Conservation (phyloP, 148 eudicot species). For the Limonium bicolor region DNA sequence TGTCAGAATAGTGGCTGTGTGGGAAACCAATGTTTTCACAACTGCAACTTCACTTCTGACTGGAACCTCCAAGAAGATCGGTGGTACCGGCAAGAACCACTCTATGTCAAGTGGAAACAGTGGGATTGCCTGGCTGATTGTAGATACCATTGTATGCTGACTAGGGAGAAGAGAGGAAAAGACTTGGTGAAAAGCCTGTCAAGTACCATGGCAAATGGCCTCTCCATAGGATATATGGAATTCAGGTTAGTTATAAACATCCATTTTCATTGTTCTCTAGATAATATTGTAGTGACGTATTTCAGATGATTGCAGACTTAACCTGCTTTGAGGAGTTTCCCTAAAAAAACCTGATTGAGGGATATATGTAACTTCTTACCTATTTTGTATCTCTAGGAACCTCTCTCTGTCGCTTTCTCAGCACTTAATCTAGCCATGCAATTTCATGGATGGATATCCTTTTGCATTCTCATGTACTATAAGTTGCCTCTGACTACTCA, state of each 20-base stretch:
- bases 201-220: conserved; percentile 72
- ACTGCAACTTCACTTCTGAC: conserved; percentile 41
- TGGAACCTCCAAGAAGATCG: conserved; percentile 41
- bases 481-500: conserved; percentile 52
- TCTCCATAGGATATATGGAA: conserved; percentile 33
- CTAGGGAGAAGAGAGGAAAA: conserved; percentile 37
- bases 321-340: no score
- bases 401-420: conserved; percentile 79
- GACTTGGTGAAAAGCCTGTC: conserved; percentile 25
- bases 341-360: no score
- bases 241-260: conserved; percentile 38
- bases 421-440: conserved; percentile 89
- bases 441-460: conserved; percentile 95
- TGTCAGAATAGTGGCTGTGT: conserved; percentile 58
- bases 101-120: conserved; percentile 43
- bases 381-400: conserved; percentile 44
- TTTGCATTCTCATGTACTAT: conserved; percentile 79
- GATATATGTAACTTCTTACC: background rate
- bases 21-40: conserved; percentile 31
- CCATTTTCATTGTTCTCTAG: background rate
- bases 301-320: background rate
- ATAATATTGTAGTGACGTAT: background rate
- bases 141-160: conserved; percentile 44
- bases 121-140: conserved; percentile 59
- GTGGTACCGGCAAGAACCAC: conserved; percentile 56